phyloP scores from a whole-genome alignment of 352 stramenopile species.

The Pythium plurisporium region DNA sequence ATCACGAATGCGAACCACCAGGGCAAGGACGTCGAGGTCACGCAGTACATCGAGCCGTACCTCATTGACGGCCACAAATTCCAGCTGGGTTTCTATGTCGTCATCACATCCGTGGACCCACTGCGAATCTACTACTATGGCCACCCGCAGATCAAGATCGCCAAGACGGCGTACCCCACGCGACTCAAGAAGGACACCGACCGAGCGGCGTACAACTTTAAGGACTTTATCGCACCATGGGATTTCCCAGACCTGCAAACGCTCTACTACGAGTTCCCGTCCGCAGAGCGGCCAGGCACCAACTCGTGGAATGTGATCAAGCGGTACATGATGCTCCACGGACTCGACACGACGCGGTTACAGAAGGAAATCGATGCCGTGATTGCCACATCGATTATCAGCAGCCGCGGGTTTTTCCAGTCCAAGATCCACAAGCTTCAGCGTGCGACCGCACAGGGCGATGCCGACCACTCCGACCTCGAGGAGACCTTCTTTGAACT shows the following conservation, averaged over 20 bases:
- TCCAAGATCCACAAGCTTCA: conserved; percentile 41
- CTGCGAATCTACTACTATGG: conserved; percentile 82
- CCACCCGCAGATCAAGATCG: conserved; percentile 69
- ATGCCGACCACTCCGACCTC: conserved; percentile 31
- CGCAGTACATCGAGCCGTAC: conserved; percentile 80
- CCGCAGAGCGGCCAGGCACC: conserved; percentile 37
- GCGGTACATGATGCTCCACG: conserved; percentile 46
- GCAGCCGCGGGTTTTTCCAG: conserved; percentile 53
- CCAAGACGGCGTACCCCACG: conserved; percentile 55
- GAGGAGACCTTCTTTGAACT: conserved; percentile 91
- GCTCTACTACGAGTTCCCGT: conserved; percentile 64
- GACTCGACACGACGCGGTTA: conserved; percentile 57
- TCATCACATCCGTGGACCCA: conserved; percentile 76
- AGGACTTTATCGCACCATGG: conserved; percentile 66
- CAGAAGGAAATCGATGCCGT: conserved; percentile 63
- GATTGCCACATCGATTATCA: conserved; percentile 57
- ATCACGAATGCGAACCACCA: conserved; percentile 42
- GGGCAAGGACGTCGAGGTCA: conserved; percentile 52
- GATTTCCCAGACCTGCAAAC: conserved; percentile 60
- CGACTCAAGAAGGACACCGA: conserved; percentile 37
- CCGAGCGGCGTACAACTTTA: conserved; percentile 52
- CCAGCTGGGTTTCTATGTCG: conserved; percentile 84
- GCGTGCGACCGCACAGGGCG: conserved; percentile 25
- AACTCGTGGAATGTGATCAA: conserved; percentile 72
- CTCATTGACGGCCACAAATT: conserved; percentile 88